A percentile compares a stretch with the other conserved stretches of the same genome.
Conservation (phyloP, 805 yeast genomes). For the Metschnikowia noctiluminum region DNA sequence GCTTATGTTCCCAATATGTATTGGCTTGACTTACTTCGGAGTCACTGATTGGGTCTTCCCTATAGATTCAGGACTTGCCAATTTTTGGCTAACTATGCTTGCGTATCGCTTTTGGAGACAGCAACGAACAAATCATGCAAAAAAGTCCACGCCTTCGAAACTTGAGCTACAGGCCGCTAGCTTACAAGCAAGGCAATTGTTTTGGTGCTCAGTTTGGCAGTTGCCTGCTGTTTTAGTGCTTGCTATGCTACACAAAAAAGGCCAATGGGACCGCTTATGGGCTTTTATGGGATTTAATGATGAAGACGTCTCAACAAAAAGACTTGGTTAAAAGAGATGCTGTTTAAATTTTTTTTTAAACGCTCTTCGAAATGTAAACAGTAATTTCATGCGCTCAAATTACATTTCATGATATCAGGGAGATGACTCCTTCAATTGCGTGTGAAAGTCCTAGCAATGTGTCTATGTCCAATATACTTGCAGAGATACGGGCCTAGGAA, state of each 20-base stretch:
- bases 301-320: background rate
- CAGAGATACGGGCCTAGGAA: no score
- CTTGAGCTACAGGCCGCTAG: constrained; percentile 61
- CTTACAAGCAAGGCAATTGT: constrained; percentile 74
- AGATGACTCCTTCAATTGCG: no score
- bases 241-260: constrained; percentile 93
- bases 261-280: constrained; percentile 76
- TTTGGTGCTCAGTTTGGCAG: constrained; percentile 95
- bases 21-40: constrained; percentile 71
- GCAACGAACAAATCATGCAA: constrained; percentile 58
- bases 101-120: constrained; percentile 85
- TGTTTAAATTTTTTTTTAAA: no score
- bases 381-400: no score
- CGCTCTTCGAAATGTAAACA: no score
- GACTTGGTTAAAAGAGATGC: no score
- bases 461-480: no score
- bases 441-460: no score
- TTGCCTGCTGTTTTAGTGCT: constrained; percentile 83
- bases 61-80: constrained; percentile 76
- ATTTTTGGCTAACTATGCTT: constrained; percentile 81
- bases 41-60: constrained; percentile 81
- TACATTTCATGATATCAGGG: no score
- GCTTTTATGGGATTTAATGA: constrained; percentile 20
- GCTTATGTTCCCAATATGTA: constrained; percentile 92
- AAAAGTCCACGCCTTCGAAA: constrained; percentile 41